Base-by-base conservation (phyloP, 2,329 filamentous ascomycete species). In the Paracamarosporium sp. region DNA sequence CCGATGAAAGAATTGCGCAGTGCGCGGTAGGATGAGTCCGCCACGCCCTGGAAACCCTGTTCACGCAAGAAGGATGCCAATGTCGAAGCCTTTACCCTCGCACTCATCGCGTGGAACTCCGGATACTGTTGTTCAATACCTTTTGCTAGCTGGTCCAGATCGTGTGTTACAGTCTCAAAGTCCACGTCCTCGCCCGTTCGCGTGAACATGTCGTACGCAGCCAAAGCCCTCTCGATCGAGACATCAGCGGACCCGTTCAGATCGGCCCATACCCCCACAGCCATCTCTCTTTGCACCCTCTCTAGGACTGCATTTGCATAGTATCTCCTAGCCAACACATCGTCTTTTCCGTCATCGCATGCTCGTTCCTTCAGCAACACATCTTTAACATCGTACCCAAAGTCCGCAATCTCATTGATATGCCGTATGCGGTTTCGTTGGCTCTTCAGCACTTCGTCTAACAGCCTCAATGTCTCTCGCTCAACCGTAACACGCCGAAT, bases 371-470 rank as follows among this genome's bases (percentile, higher is more conserved):
- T 81, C 59, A 93, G 69, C 47, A 98, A 83, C 53, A 88, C 88
- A 74, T 97, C 93, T 74, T 97, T 97, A 44, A 90, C 91, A 79
- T 98, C 93, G 69, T 93, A 94, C 0, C 93, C 93, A 68, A 88
- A 82, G 27, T 82, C 79, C 52, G 90, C 87, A 60, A 98, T 90
- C 50, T 83, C 79, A 66, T 90, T 86, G 61, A 92, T 88, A 68
- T 88, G 88, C 54, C 83, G 82, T 55, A 92, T 83, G 20, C 93
- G 88, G 53, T 86, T 83, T 33, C 88, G 83, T 73, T 92, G 91
- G 30, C 85, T 88, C n/a, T 80, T 75, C 53, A 98, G 80, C 56
- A 97, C 87, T 28, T 80, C 83, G 61, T 93, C 82, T 55, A 98
- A 79, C 7, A 77, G 57, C 4, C 67, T 50, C 24, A 60, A 53